Evolutionary conservation across 306 rosid species (phyloP).

Genomic region (Cucumis hystrix): DNA sequence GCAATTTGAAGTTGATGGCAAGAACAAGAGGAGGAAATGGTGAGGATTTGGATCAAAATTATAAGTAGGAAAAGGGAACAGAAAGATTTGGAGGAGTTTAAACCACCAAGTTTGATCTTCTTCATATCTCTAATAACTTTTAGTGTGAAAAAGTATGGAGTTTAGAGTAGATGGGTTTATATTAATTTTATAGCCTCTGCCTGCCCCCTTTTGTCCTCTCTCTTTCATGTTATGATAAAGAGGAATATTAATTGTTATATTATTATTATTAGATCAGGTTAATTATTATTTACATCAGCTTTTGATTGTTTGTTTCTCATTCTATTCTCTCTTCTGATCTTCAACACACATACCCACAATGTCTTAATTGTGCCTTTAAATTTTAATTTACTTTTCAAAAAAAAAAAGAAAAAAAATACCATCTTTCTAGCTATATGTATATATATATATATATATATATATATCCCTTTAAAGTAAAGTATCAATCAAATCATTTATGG

Average conservation of each 20-base stretch:
- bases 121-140: background rate
- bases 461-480: too few species aligned
- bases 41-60: conserved; percentile 26
- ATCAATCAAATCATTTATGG: too few species aligned
- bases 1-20: conserved; percentile 6
- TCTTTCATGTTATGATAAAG: background rate
- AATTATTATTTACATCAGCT: background rate
- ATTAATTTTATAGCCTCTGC: background rate
- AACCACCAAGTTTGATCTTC: background rate
- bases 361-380: too few species aligned
- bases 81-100: background rate
- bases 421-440: too few species aligned
- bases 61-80: conserved; percentile 11
- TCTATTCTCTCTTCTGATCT: background rate
- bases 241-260: background rate
- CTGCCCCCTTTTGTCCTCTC: background rate
- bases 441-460: too few species aligned
- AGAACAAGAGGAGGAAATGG: conserved; percentile 17
- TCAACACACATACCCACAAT: background rate
- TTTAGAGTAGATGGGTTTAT: background rate
- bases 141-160: background rate
- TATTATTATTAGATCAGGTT: background rate
- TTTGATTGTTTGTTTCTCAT: background rate
- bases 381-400: too few species aligned
- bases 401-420: too few species aligned